A percentile compares a stretch with the other conserved stretches of the same genome.
Conservation (phyloP, 495 filamentous ascomycete genomes). For the Neurospora sp. region DNA sequence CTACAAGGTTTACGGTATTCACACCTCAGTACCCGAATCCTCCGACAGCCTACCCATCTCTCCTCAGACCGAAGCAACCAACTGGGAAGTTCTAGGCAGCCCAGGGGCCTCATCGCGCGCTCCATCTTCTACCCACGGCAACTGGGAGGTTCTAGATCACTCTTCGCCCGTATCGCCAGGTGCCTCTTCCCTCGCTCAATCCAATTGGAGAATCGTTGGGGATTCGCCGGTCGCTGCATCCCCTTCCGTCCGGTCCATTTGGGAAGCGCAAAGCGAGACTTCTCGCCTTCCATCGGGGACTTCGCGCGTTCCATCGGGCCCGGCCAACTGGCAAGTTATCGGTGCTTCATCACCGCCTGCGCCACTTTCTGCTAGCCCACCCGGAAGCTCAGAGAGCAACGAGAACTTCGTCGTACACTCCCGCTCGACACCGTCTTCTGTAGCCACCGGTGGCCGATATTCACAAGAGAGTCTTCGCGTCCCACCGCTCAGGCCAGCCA, state of each 20-base stretch:
- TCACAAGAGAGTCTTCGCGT: conserved; percentile 46
- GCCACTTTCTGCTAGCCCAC: conserved; percentile 13
- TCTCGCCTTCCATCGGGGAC: not conserved
- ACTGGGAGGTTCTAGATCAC: conserved; percentile 29
- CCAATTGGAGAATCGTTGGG: not conserved
- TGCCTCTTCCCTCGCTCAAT: conserved; percentile 1
- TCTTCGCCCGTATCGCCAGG: not conserved
- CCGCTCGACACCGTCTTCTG: conserved; percentile 30
- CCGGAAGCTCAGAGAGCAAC: conserved; percentile 17
- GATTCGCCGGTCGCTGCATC: not conserved
- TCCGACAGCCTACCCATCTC: conserved; percentile 27
- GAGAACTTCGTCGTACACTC: conserved; percentile 39
- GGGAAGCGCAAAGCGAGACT: not conserved
- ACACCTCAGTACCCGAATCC: conserved; percentile 22
- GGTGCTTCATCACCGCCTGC: not conserved
- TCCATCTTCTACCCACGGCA: conserved; percentile 27
- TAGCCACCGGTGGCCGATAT: conserved; percentile 25
- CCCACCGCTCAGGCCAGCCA: conserved; percentile 35
- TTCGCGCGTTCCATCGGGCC: not conserved
- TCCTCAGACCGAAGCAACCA: conserved; percentile 27
- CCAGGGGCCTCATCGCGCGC: conserved; percentile 20
- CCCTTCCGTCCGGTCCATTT: not conserved
- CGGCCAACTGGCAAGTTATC: not conserved
- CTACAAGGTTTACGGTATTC: conserved; percentile 40
- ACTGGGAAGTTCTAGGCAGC: conserved; percentile 29